Evolutionary conservation across 805 yeast species (phyloP), one percentile per base, ranked within the genome.

Genomic region (Helenozyma rhizophorensis): DNA sequence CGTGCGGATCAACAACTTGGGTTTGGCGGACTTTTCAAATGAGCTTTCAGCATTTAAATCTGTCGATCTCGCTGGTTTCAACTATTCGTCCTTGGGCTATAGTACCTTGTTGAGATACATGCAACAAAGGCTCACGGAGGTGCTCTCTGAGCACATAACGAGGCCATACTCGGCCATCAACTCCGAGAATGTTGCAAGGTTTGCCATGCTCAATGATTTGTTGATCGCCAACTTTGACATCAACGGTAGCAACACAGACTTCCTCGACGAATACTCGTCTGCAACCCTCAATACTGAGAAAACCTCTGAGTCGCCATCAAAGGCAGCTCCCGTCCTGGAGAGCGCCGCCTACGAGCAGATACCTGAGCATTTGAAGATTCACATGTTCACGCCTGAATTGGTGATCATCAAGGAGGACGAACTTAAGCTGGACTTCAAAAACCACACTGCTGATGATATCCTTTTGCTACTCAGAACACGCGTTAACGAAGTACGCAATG

Each of bases 291-390:
- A n/a, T n/a, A n/a, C n/a, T n/a, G n/a, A n/a, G n/a, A n/a, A n/a
- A n/a, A n/a, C n/a, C n/a, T n/a, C n/a, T n/a, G n/a, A n/a, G n/a
- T n/a, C n/a, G n/a, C n/a, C n/a, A n/a, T n/a, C n/a, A n/a, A n/a
- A n/a, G n/a, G 19, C 8, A 8, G 19, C 19, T 6, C 19, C 19
- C 19, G 19, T 17, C 19, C n/a, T n/a, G n/a, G n/a, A n/a, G n/a
- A n/a, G n/a, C n/a, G n/a, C n/a, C n/a, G 21, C 16, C 4, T 48
- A 47, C 25, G 32, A 30, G 25, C 51, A 52, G 32, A 42, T 50
- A 23, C 55, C 55, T 1, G 54, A 51, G 4, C 32, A 48, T 17
- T 44, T 51, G 14, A 36, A 38, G 26, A 33, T 50, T 27, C 54
- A 50, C 21, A 43, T 47, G 36, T 46, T 47, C 16, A 18, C 32